A percentile compares a stretch with the other conserved stretches of the same genome.
Conservation (phyloP, 2,329 filamentous ascomycete genomes). For the Monosporascus sp. region DNA sequence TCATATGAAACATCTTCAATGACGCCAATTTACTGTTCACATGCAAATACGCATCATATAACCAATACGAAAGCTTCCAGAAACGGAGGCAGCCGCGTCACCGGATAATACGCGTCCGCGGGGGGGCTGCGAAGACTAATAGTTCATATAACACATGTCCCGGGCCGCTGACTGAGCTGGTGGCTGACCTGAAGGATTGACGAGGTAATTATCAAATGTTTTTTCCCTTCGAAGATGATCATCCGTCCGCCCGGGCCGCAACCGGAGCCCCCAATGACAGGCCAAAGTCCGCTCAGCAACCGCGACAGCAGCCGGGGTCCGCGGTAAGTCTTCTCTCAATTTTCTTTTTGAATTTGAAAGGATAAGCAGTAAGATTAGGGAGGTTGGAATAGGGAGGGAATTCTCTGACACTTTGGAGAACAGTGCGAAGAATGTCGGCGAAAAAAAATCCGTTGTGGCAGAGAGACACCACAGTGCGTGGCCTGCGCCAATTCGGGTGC, state of each 20-base stretch:
- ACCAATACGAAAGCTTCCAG: no score
- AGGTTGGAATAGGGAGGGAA: background rate
- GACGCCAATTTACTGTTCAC: no score
- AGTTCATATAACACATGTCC: background rate
- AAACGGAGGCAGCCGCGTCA: no score
- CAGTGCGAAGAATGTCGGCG: slow-evolving; percentile 20
- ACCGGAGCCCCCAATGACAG: background rate
- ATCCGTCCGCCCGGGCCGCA: background rate
- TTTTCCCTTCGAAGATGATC: background rate
- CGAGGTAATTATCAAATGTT: background rate
- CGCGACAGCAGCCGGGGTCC: background rate
- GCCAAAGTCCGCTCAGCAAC: background rate
- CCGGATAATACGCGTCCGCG: no score
- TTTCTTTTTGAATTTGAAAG: background rate
- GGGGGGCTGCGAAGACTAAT: background rate
- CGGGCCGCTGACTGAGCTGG: background rate
- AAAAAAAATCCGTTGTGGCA: slow-evolving; percentile 19
- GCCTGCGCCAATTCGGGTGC: slow-evolving; percentile 16
- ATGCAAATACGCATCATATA: no score
- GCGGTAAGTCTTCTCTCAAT: background rate
- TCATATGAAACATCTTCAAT: no score
- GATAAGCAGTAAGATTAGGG: background rate
- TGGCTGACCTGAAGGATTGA: background rate
- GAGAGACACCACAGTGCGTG: slow-evolving; percentile 15
- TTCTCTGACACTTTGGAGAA: no score